Percentiles rank a stretch among this genome's conserved stretches.
phyloP scores from a whole-genome alignment of 176 grass and related monocot species.

The Phoenix dactylifera region DNA sequence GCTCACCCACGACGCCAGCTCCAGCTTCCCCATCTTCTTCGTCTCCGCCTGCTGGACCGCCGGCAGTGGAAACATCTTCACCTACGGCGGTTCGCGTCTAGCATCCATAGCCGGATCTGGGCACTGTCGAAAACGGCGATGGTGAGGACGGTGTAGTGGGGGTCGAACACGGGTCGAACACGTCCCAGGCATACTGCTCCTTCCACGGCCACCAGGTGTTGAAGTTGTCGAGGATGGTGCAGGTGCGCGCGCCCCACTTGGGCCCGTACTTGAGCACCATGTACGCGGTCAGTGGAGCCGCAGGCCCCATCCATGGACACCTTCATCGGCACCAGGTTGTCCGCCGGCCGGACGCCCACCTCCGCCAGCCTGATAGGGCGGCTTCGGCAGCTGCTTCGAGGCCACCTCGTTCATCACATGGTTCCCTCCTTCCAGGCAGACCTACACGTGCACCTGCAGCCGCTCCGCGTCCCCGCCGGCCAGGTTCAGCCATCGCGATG shows the following conservation, averaged over 20 bases:
- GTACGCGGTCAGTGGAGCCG: slow-evolving; percentile 54
- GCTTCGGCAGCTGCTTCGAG: no score
- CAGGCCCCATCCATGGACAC: slow-evolving; percentile 29
- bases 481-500: no score
- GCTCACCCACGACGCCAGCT: slow-evolving; percentile 80
- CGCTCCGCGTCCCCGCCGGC: no score
- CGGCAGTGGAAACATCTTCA: slow-evolving; percentile 49
- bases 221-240: slow-evolving; percentile 89
- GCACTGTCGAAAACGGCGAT: slow-evolving; percentile 89
- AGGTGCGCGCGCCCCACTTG: slow-evolving; percentile 75
- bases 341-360: no score
- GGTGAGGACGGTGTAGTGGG: slow-evolving; percentile 67
- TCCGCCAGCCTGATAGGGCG: no score
- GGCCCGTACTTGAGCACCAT: slow-evolving; percentile 48
- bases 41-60: slow-evolving; percentile 25
- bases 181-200: slow-evolving; percentile 95
- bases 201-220: slow-evolving; percentile 94
- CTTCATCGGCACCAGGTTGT: slow-evolving; percentile 28
- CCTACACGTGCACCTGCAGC: no score
- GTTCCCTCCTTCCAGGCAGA: no score
- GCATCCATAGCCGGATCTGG: slow-evolving; percentile 70
- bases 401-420: no score
- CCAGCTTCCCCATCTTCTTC: slow-evolving; percentile 90
- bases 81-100: slow-evolving; percentile 55
- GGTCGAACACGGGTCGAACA: slow-evolving; percentile 97